phyloP scores from a whole-genome alignment of 139 green algal species.

The Chlorella sp. region DNA sequence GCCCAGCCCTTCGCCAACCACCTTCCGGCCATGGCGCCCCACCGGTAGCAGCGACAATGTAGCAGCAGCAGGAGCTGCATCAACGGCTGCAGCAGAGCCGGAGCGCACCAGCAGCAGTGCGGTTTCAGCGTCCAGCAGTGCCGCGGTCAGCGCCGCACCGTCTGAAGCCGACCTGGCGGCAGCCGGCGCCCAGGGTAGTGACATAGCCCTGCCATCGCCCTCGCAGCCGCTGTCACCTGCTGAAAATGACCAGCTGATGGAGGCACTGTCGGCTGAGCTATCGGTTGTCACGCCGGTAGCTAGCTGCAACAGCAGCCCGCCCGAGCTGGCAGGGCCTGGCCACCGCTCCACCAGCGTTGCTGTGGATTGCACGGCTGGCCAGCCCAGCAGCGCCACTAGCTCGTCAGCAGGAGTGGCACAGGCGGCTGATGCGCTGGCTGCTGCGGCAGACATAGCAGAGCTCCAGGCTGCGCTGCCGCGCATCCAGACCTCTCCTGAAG shows the following conservation, averaged over 20 bases:
- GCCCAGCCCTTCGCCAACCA: constrained; percentile 1
- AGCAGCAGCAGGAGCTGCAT: neutral
- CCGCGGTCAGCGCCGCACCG: neutral
- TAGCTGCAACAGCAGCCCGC: neutral
- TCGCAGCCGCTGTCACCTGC: constrained; percentile 12
- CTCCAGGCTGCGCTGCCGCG: constrained; percentile 21
- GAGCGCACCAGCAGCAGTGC: neutral
- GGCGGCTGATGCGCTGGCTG: neutral
- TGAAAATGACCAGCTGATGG: neutral
- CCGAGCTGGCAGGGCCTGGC: neutral
- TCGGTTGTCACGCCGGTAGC: neutral
- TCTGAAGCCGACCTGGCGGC: neutral
- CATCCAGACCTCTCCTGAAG: constrained; percentile 16
- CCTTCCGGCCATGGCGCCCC: neutral
- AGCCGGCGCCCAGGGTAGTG: neutral
- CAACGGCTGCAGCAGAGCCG: neutral
- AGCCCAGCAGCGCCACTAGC: no score
- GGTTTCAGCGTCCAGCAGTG: neutral
- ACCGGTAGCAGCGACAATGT: neutral
- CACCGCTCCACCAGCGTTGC: neutral
- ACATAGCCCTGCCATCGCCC: neutral
- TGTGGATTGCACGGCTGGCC: no score
- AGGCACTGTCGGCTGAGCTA: neutral
- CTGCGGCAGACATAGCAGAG: constrained; percentile 25
- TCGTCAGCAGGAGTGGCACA: neutral